phyloP scores from a whole-genome alignment of 768 basidiomycete species.

The Fistulinella prunicolor region DNA sequence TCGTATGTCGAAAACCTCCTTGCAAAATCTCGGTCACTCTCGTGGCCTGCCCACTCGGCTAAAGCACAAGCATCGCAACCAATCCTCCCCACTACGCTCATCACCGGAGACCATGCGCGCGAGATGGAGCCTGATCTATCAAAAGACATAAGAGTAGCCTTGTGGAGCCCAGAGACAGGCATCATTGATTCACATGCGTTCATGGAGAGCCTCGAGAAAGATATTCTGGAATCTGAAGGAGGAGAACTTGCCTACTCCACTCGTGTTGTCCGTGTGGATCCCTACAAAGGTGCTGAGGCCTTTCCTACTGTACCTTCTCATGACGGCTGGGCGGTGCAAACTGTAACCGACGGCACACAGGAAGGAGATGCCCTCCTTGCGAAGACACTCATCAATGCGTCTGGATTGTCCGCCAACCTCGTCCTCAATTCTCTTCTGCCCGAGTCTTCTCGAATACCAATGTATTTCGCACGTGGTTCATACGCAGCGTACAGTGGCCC shows the following conservation, averaged over 20 bases:
- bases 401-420: slow-evolving; percentile 70
- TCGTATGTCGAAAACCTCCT: slow-evolving; percentile 70
- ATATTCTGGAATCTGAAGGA: slow-evolving; percentile 67
- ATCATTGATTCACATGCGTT: slow-evolving; percentile 85
- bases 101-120: slow-evolving; percentile 64
- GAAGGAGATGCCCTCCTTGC: slow-evolving; percentile 66
- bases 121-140: slow-evolving; percentile 85
- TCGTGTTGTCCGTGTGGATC: slow-evolving; percentile 82
- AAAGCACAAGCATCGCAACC: slow-evolving; percentile 13
- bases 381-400: slow-evolving; percentile 76
- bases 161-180: slow-evolving; percentile 86
- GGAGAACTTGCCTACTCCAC: slow-evolving; percentile 78
- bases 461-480: slow-evolving; percentile 81
- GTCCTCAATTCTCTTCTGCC: slow-evolving; percentile 70
- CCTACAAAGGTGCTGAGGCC: slow-evolving; percentile 33
- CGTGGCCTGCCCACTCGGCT: slow-evolving; percentile 49
- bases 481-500: slow-evolving; percentile 87
- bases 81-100: slow-evolving; percentile 59
- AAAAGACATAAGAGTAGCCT: slow-evolving; percentile 59
- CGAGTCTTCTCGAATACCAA: slow-evolving; percentile 54
- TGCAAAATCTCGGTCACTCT: slow-evolving; percentile 53
- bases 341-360: slow-evolving; percentile 50
- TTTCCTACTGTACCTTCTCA: slow-evolving; percentile 37
- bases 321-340: slow-evolving; percentile 88
- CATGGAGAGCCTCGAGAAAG: slow-evolving; percentile 80